Conservation (phyloP, 257 asterid genomes). For the Oldenlandia corymbosa region DNA sequence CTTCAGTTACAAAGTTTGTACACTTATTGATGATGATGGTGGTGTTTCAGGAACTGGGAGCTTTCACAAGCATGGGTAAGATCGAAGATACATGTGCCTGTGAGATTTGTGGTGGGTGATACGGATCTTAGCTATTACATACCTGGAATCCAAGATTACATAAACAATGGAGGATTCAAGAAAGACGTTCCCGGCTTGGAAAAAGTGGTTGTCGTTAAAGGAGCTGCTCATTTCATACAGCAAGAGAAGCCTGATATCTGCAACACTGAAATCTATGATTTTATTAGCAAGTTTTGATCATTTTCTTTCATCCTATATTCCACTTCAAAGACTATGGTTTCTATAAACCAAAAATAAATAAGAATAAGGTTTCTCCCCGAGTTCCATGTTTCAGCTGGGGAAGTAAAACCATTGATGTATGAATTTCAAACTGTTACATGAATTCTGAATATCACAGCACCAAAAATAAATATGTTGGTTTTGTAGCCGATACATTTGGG, state of each 20-base stretch:
- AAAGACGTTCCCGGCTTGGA: conserved; percentile 32
- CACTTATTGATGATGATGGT: not conserved
- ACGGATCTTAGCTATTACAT: conserved; percentile 27
- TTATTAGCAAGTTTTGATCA: conserved; percentile 24
- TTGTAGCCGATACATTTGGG: too few species aligned
- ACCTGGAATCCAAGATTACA: conserved; percentile 31
- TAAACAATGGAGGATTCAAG: conserved; percentile 33
- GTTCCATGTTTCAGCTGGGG: too few species aligned
- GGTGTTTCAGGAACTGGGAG: conserved; percentile 44
- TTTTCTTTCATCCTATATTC: not conserved
- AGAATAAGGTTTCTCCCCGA: too few species aligned
- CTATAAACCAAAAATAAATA: too few species aligned
- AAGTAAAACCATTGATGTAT: too few species aligned
- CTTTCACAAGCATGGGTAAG: conserved; percentile 33
- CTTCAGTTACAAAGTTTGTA: too few species aligned
- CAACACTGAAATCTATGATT: conserved; percentile 26
- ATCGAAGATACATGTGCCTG: conserved; percentile 27
- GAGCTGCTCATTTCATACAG: conserved; percentile 34
- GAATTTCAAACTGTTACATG: too few species aligned
- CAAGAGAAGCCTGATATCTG: conserved; percentile 35
- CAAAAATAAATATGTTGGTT: too few species aligned
- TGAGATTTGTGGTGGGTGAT: conserved; percentile 31
- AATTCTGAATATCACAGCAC: too few species aligned
- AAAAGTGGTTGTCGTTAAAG: conserved; percentile 33
- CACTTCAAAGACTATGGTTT: too few species aligned